Percentiles rank a stretch among this genome's conserved stretches.
Evolutionary conservation across 352 stramenopile genomes (phyloP).

Genomic region (Phytophthora cryptogea): DNA sequence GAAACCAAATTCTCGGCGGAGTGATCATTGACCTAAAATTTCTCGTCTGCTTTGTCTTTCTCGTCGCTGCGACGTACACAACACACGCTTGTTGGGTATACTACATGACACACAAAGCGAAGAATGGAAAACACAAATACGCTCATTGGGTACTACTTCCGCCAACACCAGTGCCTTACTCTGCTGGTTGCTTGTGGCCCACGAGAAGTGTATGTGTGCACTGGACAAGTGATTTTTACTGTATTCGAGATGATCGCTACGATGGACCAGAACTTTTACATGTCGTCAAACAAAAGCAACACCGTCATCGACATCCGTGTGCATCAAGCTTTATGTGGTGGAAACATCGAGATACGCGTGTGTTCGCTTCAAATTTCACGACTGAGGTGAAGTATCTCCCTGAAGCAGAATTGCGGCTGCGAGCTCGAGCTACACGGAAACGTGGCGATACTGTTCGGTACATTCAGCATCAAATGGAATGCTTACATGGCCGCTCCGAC

Average conservation of each 20-base stretch:
- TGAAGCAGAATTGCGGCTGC: too few relatives aligned
- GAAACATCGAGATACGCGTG: too few relatives aligned
- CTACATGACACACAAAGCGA: too few relatives aligned
- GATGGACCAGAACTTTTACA: not conserved
- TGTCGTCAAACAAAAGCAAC: slow-evolving; percentile 14
- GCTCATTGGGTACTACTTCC: slow-evolving; percentile 17
- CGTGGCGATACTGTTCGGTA: slow-evolving; percentile 13
- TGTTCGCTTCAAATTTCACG: too few relatives aligned
- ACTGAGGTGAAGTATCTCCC: too few relatives aligned
- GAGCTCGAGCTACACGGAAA: slow-evolving; percentile 4
- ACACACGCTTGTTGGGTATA: not conserved
- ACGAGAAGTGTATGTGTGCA: slow-evolving; percentile 34
- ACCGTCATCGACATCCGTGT: not conserved
- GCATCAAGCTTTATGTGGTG: too few relatives aligned
- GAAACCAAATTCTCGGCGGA: slow-evolving; percentile 19
- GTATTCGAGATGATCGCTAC: slow-evolving; percentile 24
- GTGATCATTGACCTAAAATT: slow-evolving; percentile 37
- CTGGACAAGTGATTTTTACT: slow-evolving; percentile 44
- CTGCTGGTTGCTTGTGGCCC: slow-evolving; percentile 36
- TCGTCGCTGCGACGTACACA: not conserved
- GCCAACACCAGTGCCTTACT: slow-evolving; percentile 36
- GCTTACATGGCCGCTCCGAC: slow-evolving; percentile 21
- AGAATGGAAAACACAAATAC: slow-evolving; percentile 1
- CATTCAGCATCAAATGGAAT: slow-evolving; percentile 35
- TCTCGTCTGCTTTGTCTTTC: slow-evolving; percentile 22